Percentiles rank a stretch among this genome's conserved stretches.
Conservation (phyloP, 768 basidiomycete species). For the Lentinula detonsa region DNA sequence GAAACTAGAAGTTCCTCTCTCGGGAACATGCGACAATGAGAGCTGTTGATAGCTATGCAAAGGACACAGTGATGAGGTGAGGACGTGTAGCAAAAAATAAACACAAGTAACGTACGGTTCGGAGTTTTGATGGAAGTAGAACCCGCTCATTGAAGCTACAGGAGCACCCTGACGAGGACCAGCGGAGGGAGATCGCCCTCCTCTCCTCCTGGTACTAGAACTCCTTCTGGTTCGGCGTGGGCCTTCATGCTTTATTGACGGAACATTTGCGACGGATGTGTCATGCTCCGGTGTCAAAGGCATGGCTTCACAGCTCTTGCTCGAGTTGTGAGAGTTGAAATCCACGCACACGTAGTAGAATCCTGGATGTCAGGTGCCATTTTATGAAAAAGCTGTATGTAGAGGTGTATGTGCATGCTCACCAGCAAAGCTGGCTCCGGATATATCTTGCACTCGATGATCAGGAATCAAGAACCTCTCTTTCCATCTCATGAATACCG, state of each 20-base stretch:
- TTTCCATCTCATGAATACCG: slow-evolving; percentile 96
- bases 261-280: slow-evolving; percentile 16
- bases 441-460: slow-evolving; percentile 89
- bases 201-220: slow-evolving; percentile 38
- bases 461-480: slow-evolving; percentile 95
- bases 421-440: slow-evolving; percentile 94
- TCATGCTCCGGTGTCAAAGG: slow-evolving; percentile 21
- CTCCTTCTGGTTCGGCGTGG: slow-evolving; percentile 34
- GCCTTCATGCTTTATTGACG: slow-evolving; percentile 28
- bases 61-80: slow-evolving; percentile 2
- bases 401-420: slow-evolving; percentile 19
- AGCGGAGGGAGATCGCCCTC: slow-evolving; percentile 39
- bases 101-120: slow-evolving; percentile 64
- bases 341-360: slow-evolving; percentile 97
- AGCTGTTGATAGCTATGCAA: slow-evolving; percentile 78
- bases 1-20: slow-evolving; percentile 68
- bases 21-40: slow-evolving; percentile 73
- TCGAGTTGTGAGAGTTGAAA: slow-evolving; percentile 60
- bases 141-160: slow-evolving; percentile 78
- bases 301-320: slow-evolving; percentile 26
- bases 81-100: slow-evolving; percentile 5
- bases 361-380: slow-evolving; percentile 33
- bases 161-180: slow-evolving; percentile 40
- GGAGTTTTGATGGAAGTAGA: slow-evolving; percentile 91
- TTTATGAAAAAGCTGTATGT: slow-evolving; percentile 2